Evolutionary conservation across 805 yeast genomes (phyloP), one percentile per base, ranked within the genome.

Genomic region (Sporopachydermia quercuum): DNA sequence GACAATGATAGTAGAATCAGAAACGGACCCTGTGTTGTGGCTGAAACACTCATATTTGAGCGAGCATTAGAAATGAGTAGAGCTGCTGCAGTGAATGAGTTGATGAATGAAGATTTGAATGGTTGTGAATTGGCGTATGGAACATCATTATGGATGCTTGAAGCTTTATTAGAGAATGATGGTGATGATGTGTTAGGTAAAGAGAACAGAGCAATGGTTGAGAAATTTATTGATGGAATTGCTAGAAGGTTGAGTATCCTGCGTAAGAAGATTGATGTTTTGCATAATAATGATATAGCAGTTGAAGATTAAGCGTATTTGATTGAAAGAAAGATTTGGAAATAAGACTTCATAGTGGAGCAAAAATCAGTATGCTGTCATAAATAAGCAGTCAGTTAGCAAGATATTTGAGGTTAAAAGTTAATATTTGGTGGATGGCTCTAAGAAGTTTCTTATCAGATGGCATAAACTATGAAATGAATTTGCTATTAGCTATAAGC

Each of bases 71-170:
- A 89, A 52, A 83, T 87, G 65, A 82, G 95, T 2, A 73, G 94
- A 49, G 76, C 75, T 38, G 95, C 97, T 1, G 97, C 97, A 0
- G 78, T 81, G 41, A 76, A 79, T 54, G 98, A 89, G 59, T 65
- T 86, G 49, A 72, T 70, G 34, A 82, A 82, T 36, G 79, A 74
- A 41, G 86, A 79, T 51, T 55, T 82, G 39, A 62, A 65, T 15
- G 81, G 80, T 4, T 87, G 96, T 58, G 96, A 87, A 57, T 60
- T 82, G 43, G 81, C 89, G 5, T 89, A 89, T 55, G 83, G 93
- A 3, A 84, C 95, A 0, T 78, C 96, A 0, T 73, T 89, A 39
- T 89, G 96, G 96, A 85, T 89, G 96, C 63, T 89, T 51, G 93
- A 85, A 53, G 85, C 95, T 1, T 62, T 89, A 18, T 58, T 86